A percentile compares a stretch with the other conserved stretches of the same genome.
Conservation (phyloP, 371 early-diverging fungal species). For the Apophysomyces elegans region DNA sequence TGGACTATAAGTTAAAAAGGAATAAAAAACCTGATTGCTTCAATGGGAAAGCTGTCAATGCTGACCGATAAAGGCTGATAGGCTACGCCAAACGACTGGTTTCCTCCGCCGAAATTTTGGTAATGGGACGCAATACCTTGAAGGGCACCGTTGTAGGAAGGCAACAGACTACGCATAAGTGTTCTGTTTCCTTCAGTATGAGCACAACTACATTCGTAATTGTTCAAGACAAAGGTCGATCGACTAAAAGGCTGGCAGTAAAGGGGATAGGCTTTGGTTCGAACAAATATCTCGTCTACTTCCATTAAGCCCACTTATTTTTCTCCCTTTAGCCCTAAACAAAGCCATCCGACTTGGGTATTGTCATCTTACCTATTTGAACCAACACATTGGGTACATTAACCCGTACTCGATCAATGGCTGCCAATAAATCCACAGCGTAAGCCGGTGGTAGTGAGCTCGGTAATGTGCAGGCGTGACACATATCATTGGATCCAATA, state of each 20-base stretch:
- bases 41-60: conserved; percentile 45
- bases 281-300: conserved; percentile 37
- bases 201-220: conserved; percentile 51
- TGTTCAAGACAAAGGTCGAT: conserved; percentile 39
- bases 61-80: conserved; percentile 44
- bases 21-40: conserved; percentile 44
- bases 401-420: conserved; percentile 40
- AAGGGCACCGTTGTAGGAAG: conserved; percentile 40
- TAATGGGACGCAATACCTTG: conserved; percentile 26
- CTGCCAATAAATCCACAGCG: conserved; percentile 31
- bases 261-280: conserved; percentile 29
- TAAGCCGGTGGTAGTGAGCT: conserved; percentile 35
- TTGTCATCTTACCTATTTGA: conserved; percentile 34
- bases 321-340: too few relatives aligned
- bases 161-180: conserved; percentile 33
- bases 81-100: conserved; percentile 41
- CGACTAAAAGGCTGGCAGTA: conserved; percentile 44
- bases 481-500: conserved; percentile 74
- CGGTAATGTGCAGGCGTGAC: conserved; percentile 51
- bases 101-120: conserved; percentile 2
- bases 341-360: background rate
- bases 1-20: too few relatives aligned
- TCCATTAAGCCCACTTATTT: conserved; percentile 41
- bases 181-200: conserved; percentile 43
- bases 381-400: conserved; percentile 36